These are phyloP conservation scores for Aspergillus sclerotioniger DNA, from an alignment of 495 filamentous ascomycete genomes.

Conservation along the genomic window DNA sequence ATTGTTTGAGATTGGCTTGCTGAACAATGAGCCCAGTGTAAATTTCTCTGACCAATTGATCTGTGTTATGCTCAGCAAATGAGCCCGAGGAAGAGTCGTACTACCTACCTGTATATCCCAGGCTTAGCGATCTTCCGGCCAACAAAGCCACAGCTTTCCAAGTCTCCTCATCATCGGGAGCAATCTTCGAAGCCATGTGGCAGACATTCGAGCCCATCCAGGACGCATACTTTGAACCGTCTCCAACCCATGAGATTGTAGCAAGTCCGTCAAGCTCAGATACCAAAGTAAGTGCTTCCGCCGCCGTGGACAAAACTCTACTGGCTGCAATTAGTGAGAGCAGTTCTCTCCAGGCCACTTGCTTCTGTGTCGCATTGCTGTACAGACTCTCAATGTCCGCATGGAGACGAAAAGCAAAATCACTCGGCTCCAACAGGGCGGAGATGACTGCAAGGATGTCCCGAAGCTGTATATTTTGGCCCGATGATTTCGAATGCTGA, in stretches of 20 bases:
- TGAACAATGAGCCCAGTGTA: slow-evolving; percentile 45
- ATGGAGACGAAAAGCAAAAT: slow-evolving; percentile 56
- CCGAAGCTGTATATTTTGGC: slow-evolving; percentile 26
- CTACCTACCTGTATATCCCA: slow-evolving; percentile 70
- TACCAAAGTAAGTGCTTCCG: slow-evolving; percentile 67
- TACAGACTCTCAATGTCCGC: slow-evolving; percentile 35
- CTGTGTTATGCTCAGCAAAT: slow-evolving; percentile 42
- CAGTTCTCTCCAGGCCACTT: slow-evolving; percentile 64
- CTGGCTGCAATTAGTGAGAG: slow-evolving; percentile 66
- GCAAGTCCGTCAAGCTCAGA: slow-evolving; percentile 28
- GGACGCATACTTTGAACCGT: slow-evolving; percentile 58
- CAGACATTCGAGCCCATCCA: slow-evolving; percentile 79
- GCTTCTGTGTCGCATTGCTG: slow-evolving; percentile 35
- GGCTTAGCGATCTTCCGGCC: slow-evolving; percentile 60
- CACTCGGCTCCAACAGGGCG: slow-evolving; percentile 54
- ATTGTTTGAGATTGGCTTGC: slow-evolving; percentile 23
- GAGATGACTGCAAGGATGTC: slow-evolving; percentile 49
- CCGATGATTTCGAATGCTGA: slow-evolving; percentile 30
- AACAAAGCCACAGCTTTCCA: slow-evolving; percentile 60
- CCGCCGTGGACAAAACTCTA: slow-evolving; percentile 66
- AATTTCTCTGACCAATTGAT: slow-evolving; percentile 52
- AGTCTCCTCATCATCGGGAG: slow-evolving; percentile 35
- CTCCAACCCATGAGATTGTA: slow-evolving; percentile 60
- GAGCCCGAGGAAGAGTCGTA: background rate
- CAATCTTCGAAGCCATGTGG: slow-evolving; percentile 42